Conservation (phyloP, 164 flowering plant genomes). For the Annona cherimola region DNA sequence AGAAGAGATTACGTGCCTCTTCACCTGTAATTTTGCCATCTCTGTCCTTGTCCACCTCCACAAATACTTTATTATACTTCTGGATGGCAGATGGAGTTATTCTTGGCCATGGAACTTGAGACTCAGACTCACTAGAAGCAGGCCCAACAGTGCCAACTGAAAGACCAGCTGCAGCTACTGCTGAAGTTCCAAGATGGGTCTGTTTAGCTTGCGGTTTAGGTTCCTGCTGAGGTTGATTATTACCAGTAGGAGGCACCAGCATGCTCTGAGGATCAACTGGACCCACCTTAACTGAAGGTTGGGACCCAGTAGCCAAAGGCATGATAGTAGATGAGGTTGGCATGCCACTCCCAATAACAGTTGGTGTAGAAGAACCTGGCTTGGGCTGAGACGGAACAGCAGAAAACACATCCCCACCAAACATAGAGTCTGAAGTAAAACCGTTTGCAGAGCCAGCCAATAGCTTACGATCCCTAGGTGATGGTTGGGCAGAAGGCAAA, state of each 20-base stretch:
- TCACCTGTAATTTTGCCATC: conserved; percentile 96
- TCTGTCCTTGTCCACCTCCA: conserved; percentile 85
- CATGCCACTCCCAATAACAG: conserved; percentile 32
- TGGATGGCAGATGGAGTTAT: conserved; percentile 80
- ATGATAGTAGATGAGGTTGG: conserved; percentile 38
- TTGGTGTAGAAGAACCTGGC: conserved; percentile 26
- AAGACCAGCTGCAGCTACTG: conserved; percentile 32
- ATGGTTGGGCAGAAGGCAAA: conserved; percentile 30
- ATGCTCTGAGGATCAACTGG: conserved; percentile 53
- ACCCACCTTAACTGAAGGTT: conserved; percentile 41
- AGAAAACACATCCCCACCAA: conserved; percentile 70
- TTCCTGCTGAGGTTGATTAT: conserved; percentile 27
- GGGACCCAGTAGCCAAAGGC: conserved; percentile 40
- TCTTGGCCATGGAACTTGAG: conserved; percentile 76
- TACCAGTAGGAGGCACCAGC: conserved; percentile 35
- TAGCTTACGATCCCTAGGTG: conserved; percentile 45
- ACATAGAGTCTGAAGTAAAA: conserved; percentile 42
- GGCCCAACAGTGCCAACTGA: conserved; percentile 34
- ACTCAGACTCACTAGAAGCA: conserved; percentile 37
- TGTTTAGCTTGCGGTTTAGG: conserved; percentile 30
- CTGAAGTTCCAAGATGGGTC: conserved; percentile 41
- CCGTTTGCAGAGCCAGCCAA: conserved; percentile 61
- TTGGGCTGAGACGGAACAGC: conserved; percentile 39
- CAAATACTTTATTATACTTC: conserved; percentile 79
- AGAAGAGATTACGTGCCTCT: conserved; percentile 79